Base-by-base conservation (phyloP, 345 rosid species). In the Boechera divaricarpa region DNA sequence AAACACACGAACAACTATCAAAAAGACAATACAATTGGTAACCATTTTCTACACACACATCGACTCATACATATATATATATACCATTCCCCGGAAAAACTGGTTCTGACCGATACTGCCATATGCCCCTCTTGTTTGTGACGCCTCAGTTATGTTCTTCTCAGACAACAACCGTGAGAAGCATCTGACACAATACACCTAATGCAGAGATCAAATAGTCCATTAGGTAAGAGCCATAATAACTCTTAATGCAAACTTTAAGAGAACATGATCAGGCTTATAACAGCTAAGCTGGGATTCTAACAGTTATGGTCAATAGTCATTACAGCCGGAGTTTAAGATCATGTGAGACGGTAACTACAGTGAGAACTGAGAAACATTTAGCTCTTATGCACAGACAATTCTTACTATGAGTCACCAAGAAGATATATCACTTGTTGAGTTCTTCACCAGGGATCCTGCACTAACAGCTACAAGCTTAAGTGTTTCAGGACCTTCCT, bases 401-500 rank as follows among this genome's bases (percentile, higher is more conserved):
- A 42, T 63, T 63, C 68, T 63, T 63, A 63, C 68, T 29, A 63
- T 15, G 68, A 44, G 53, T 29, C 53, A 62, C 68, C 53, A 63
- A 83, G 82, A 77, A 36, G 80, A 76, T 81, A 82, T 39, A 72
- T 75, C 84, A 66, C 70, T 84, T 36, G 78, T 48, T 72, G 57
- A 55, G 81, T 49, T 82, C 70, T 78, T 82, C 67, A 87, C 75
- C 71, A 79, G 60, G 35, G 80, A 42, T 69, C 82, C 75, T 4
- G 78, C 61, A 26, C 81, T 58, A 74, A 70, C 77, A 77, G 83
- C 88, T 78, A 82, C 68, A 10, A 83, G 64, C 83, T 81, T 76
- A 21, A 21, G 76, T 66, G 82, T 21, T 74, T 80, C 69, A 86
- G 57, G 72, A 83, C 84, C 63, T 77, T 63, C 82, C 77, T 79